Evolutionary conservation across 495 filamentous ascomycete genomes (phyloP).

Genomic region (Penicillium ucsense): DNA sequence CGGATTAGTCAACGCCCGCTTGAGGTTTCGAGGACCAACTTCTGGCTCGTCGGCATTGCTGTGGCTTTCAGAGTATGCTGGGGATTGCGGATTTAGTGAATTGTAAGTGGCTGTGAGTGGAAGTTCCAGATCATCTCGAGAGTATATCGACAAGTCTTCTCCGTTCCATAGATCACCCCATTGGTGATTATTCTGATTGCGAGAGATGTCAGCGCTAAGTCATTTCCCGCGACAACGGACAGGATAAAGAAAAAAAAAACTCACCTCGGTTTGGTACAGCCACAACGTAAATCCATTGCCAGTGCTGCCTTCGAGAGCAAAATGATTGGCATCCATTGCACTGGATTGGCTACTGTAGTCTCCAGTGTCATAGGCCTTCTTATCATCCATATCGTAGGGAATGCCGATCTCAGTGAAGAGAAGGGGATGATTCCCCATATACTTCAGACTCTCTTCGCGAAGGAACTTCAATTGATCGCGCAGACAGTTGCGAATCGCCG

Average conservation of each 20-base stretch:
- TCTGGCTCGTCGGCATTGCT: conserved; percentile 43
- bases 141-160: conserved; percentile 88
- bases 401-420: conserved; percentile 94
- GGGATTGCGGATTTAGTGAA: conserved; percentile 39
- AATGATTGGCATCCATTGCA: conserved; percentile 96
- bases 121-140: conserved; percentile 66
- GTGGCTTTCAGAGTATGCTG: conserved; percentile 50
- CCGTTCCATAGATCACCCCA: conserved; percentile 97
- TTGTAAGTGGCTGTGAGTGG: conserved; percentile 22
- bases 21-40: conserved; percentile 62
- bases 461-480: conserved; percentile 85
- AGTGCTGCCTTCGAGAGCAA: conserved; percentile 71
- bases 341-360: conserved; percentile 88
- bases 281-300: conserved; percentile 82
- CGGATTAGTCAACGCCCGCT: conserved; percentile 57
- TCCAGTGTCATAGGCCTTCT: conserved; percentile 90
- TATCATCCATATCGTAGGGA: conserved; percentile 97
- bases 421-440: conserved; percentile 84
- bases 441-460: conserved; percentile 75
- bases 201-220: not conserved
- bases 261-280: conserved; percentile 69
- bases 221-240: not conserved
- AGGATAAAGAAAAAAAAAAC: conserved; percentile 4
- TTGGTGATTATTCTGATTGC: conserved; percentile 64
- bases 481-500: conserved; percentile 91